phyloP scores from a whole-genome alignment of 805 yeast genomes.

The Kluyveromyces lactis region DNA sequence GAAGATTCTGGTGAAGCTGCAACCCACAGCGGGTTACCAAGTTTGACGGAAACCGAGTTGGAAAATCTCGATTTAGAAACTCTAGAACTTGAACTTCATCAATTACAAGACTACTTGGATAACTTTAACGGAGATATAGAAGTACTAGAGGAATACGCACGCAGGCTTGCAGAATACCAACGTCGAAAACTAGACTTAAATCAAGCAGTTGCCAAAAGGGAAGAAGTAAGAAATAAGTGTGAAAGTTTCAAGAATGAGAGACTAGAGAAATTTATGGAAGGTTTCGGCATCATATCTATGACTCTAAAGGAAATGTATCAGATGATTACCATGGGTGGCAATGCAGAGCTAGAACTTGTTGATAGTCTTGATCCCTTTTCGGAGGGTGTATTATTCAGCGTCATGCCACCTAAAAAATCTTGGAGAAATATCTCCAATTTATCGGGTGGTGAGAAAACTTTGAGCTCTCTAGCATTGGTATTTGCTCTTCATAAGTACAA shows the following conservation, averaged over 20 bases:
- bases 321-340: slow-evolving; percentile 98
- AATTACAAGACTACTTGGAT: slow-evolving; percentile 47
- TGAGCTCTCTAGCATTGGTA: slow-evolving; percentile 88
- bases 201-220: slow-evolving; percentile 57
- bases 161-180: slow-evolving; percentile 54
- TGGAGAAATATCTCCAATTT: slow-evolving; percentile 94
- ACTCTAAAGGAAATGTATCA: slow-evolving; percentile 95
- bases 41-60: slow-evolving; percentile 45
- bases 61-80: slow-evolving; percentile 37
- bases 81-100: slow-evolving; percentile 44
- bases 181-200: slow-evolving; percentile 60
- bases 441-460: slow-evolving; percentile 97
- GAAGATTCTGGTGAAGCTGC: slow-evolving; percentile 4
- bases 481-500: slow-evolving; percentile 93
- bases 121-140: slow-evolving; percentile 61
- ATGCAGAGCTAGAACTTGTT: slow-evolving; percentile 92
- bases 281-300: slow-evolving; percentile 77
- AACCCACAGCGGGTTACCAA: slow-evolving; percentile 28
- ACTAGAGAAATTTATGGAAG: slow-evolving; percentile 85
- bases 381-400: slow-evolving; percentile 93
- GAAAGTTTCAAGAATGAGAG: slow-evolving; percentile 69
- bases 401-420: slow-evolving; percentile 97
- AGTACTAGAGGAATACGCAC: slow-evolving; percentile 67
- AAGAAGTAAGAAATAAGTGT: slow-evolving; percentile 47
- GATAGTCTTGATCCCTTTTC: slow-evolving; percentile 97